Conservation (phyloP, 2,329 filamentous ascomycete genomes). For the Xylariaceae sp. region DNA sequence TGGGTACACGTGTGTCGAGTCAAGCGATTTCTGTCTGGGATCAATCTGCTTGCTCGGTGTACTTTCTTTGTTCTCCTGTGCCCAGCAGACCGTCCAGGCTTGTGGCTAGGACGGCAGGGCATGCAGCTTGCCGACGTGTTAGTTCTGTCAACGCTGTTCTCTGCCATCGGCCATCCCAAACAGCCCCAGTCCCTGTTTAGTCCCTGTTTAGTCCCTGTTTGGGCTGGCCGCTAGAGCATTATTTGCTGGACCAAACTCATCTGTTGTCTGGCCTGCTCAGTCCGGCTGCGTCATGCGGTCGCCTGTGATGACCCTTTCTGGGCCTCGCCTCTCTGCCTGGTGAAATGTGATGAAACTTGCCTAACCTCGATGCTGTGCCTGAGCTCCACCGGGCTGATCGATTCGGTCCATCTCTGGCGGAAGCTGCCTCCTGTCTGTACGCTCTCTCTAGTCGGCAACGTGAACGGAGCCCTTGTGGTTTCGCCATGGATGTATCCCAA, state of each 20-base stretch:
- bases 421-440: neutral
- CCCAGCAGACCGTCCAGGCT: constrained; percentile 33
- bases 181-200: constrained; percentile 39
- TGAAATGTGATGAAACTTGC: constrained; percentile 37
- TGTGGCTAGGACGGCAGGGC: constrained; percentile 38
- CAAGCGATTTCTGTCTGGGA: constrained; percentile 38
- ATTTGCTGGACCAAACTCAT: constrained; percentile 41
- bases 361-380: constrained; percentile 32
- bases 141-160: constrained; percentile 36
- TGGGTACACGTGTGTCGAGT: constrained; percentile 52
- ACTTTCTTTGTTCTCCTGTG: constrained; percentile 43
- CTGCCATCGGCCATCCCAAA: constrained; percentile 35
- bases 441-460: constrained; percentile 18
- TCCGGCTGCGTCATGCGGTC: constrained; percentile 36
- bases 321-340: constrained; percentile 31
- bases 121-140: constrained; percentile 43
- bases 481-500: too few relatives aligned
- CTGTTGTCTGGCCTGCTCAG: constrained; percentile 32
- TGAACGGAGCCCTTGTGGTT: constrained; percentile 27
- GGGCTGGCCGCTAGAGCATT: constrained; percentile 31
- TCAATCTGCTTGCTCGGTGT: constrained; percentile 30
- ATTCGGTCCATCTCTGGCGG: constrained; percentile 24
- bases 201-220: too few relatives aligned
- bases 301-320: constrained; percentile 37
- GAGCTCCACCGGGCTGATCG: constrained; percentile 22